A percentile compares a stretch with the other conserved stretches of the same genome.
Evolutionary conservation across 768 basidiomycete species (phyloP).

Genomic region (Pleurotus eryngii): DNA sequence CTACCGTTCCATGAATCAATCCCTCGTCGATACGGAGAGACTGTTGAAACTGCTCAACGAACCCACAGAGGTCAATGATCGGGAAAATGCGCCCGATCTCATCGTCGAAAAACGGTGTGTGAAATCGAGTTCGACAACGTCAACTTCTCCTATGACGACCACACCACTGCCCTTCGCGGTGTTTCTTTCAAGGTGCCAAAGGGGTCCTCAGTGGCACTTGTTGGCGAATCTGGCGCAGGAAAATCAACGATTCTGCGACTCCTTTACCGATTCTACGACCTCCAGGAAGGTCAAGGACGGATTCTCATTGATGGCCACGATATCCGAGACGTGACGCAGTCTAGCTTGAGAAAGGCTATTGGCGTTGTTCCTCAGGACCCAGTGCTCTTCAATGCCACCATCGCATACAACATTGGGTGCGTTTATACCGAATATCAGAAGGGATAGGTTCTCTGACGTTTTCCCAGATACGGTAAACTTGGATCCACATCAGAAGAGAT

Average conservation of each 20-base stretch:
- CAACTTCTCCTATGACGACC: constrained; percentile 78
- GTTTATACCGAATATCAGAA: constrained; percentile 14
- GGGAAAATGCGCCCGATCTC: constrained; percentile 70
- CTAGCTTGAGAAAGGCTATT: constrained; percentile 73
- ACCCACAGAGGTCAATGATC: constrained; percentile 81
- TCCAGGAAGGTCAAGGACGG: constrained; percentile 71
- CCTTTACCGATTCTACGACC: constrained; percentile 90
- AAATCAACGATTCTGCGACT: constrained; percentile 86
- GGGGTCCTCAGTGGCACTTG: constrained; percentile 84
- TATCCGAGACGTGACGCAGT: constrained; percentile 81
- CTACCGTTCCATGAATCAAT: constrained; percentile 73
- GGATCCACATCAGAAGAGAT: constrained; percentile 71
- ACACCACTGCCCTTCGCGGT: constrained; percentile 64
- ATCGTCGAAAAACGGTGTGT: constrained; percentile 62
- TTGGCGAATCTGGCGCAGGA: constrained; percentile 79
- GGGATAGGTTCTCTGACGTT: neutral
- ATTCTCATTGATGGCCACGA: constrained; percentile 87
- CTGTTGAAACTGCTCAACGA: constrained; percentile 79
- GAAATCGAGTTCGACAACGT: constrained; percentile 92
- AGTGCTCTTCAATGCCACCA: constrained; percentile 68
- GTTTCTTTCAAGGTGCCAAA: constrained; percentile 89
- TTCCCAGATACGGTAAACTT: constrained; percentile 69
- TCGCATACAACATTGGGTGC: constrained; percentile 72
- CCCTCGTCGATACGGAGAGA: constrained; percentile 80
- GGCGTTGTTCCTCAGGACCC: constrained; percentile 90